Evolutionary conservation across 306 rosid genomes (phyloP), one percentile per base, ranked within the genome.

Genomic region (Hippophae gyantsensis): DNA sequence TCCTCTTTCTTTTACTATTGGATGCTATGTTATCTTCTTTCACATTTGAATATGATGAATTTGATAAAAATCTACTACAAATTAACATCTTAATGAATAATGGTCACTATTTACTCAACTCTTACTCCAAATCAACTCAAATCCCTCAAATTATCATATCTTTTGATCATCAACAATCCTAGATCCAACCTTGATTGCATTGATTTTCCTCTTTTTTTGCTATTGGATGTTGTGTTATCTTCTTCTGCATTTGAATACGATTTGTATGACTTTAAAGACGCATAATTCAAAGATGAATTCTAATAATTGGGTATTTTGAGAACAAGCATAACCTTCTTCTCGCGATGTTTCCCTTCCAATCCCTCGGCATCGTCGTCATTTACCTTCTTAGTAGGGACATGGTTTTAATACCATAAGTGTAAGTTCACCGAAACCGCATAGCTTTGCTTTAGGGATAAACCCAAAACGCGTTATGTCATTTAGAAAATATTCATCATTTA

Each of bases 271-370:
- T 71, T 67, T 5, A 56, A 58, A 41, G 86, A 77, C 27, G 65
- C 63, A 5, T 84, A 81, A 78, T 78, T 67, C n/a, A 61, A 43
- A 6, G 81, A 73, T 10, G 78, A 69, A 56, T 75, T 80, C 66
- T 70, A 79, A 52, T 75, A 66, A 18, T 18, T 18, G 23, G 81
- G 84, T 60, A 78, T 60, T 57, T 66, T 61, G 14, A 84, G 60
- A 40, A 80, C 86, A 7, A 81, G 86, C 66, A 75, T 80, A 54
- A 84, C 82, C 66, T 84, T 81, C 74, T 71, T 78, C 73, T 84
- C 82, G 13, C 84, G 80, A 49, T 76, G 82, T 52, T 65, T 78
- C 43, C 52, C 57, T 7, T 57, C 56, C 68, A 62, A 79, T 72
- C 62, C 63, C 23, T 65, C 72, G 6, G 60, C 78, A 0, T 61